Evolutionary conservation across 2,329 filamentous ascomycete species (phyloP), one percentile per base, ranked within the genome.

Genomic region (Fusarium gaditjirri): DNA sequence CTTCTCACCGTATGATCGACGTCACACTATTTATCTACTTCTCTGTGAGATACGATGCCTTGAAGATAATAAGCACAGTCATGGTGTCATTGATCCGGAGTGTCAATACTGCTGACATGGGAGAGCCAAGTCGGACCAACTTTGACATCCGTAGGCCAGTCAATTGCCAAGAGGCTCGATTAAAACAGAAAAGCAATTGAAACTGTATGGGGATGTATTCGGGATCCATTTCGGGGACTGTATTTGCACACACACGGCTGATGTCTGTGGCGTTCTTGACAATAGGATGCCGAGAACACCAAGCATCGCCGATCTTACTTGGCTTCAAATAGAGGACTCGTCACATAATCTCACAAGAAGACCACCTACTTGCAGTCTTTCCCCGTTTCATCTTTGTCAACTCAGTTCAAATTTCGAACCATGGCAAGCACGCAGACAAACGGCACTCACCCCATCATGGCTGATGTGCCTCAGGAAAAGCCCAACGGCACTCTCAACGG

Each of bases 191-290:
- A 25, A 27, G 2, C 4, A 42, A 21, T 11, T 12, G 6, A 16
- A 14, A 17, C 8, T 12, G 3, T 5, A 35, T 17, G 67, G 46
- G 67, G 21, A 57, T 23, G 23, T 14, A n/a, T 16, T 53, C 69
- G 69, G 69, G 64, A 50, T 60, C 23, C 44, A 8, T 54, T 21
- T 70, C 69, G 69, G 69, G 54, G 35, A 72, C 12, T 25, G 19
- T 7, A 21, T 49, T 55, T 31, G 31, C 23, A 49, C 59, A 21
- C 27, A n/a, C 16, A 14, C 2, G 29, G 16, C 14, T 13, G 6
- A 25, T n/a, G 7, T 17, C 9, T 17, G 38, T 50, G 42, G 50
- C 29, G 50, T 13, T 31, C 5, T 46, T 7, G 63, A 44, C 25
- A 38, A 49, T 31, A 42, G n/a, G 11, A 49, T 68, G 42, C 33